Conservation (phyloP, 192 early-diverging fungal genomes). For the Diversispora epigaea region DNA sequence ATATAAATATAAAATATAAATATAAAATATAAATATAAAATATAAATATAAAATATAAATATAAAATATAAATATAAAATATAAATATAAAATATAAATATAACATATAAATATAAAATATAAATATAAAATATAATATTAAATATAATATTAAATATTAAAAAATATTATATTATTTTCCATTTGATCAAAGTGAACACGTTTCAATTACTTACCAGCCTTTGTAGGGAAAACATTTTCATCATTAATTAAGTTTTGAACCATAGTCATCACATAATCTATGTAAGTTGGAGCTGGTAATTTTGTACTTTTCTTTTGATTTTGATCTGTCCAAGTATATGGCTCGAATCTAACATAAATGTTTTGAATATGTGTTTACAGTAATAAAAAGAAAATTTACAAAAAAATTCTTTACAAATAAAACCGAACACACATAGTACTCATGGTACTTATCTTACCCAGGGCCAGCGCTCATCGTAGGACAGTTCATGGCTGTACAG, state of each 20-base stretch:
- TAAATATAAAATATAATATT: background rate
- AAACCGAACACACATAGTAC: too few species aligned
- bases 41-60: too few species aligned
- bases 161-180: too few species aligned
- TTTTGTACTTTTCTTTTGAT: conserved; percentile 71
- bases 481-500: conserved; percentile 80
- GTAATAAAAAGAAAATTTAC: background rate
- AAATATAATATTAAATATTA: background rate
- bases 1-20: background rate
- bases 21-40: background rate
- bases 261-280: conserved; percentile 86
- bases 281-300: conserved; percentile 93
- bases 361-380: background rate
- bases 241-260: conserved; percentile 84
- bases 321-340: conserved; percentile 82
- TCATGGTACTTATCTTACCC: conserved; percentile 44
- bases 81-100: too few species aligned
- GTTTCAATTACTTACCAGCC: conserved; percentile 53
- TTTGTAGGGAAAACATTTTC: conserved; percentile 93
- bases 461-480: conserved; percentile 82
- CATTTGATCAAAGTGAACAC: too few species aligned
- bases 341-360: conserved; percentile 12
- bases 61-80: too few species aligned
- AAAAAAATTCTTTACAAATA: too few species aligned
- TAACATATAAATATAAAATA: background rate